A percentile compares a stretch with the other conserved stretches of the same genome.
phyloP scores from a whole-genome alignment of 805 yeast species.

The Ogataea chonburiensis region DNA sequence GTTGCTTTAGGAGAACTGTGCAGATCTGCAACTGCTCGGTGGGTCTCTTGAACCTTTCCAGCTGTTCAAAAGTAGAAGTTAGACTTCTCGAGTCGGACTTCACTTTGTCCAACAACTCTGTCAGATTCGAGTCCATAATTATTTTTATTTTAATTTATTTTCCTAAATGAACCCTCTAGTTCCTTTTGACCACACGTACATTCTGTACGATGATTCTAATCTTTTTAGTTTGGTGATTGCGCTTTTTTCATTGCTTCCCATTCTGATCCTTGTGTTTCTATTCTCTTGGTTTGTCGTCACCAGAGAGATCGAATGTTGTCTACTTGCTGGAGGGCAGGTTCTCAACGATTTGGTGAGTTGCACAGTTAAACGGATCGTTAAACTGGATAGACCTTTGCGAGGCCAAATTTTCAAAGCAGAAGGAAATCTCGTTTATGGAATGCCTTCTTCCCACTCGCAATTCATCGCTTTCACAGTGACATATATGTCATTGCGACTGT shows the following conservation, averaged over 20 bases:
- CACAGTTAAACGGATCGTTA: slow-evolving; percentile 58
- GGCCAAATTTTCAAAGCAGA: slow-evolving; percentile 38
- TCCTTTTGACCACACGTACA: slow-evolving; percentile 86
- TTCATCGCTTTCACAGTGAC: slow-evolving; percentile 85
- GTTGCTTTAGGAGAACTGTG: slow-evolving; percentile 9
- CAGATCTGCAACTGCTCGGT: slow-evolving; percentile 5
- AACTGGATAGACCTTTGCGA: slow-evolving; percentile 67
- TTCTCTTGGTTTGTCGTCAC: slow-evolving; percentile 80
- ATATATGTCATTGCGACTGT: slow-evolving; percentile 47
- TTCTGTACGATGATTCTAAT: slow-evolving; percentile 71
- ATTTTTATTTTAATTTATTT: slow-evolving; percentile 1
- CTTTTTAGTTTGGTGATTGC: slow-evolving; percentile 60
- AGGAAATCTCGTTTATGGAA: slow-evolving; percentile 63
- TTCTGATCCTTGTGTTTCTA: slow-evolving; percentile 72
- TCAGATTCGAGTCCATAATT: slow-evolving; percentile 2
- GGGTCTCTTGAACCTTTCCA: not conserved
- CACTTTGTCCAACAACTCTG: slow-evolving; percentile 4
- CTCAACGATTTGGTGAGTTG: slow-evolving; percentile 72
- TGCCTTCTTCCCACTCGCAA: slow-evolving; percentile 97
- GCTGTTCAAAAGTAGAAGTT: not conserved
- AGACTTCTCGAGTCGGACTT: not conserved
- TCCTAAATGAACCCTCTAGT: slow-evolving; percentile 23
- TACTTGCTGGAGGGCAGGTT: slow-evolving; percentile 84
- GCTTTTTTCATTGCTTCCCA: slow-evolving; percentile 76
- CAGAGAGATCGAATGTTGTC: slow-evolving; percentile 80